These are phyloP conservation scores for Nakazawaea pomicola DNA, from an alignment of 805 yeast species.

Conservation along the genomic window DNA sequence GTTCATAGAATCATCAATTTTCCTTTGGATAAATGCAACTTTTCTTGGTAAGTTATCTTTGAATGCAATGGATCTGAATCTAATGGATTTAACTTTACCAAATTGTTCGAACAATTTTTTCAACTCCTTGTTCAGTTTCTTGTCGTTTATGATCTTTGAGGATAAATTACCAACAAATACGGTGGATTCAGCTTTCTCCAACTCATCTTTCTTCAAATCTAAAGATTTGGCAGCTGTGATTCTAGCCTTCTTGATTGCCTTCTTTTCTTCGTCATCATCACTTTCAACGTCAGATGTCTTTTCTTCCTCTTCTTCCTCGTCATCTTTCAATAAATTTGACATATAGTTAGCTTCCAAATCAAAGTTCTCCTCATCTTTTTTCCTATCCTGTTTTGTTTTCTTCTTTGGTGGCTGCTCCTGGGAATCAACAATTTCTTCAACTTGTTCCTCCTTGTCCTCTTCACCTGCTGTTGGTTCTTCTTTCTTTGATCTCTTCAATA, in stretches of 20 bases:
- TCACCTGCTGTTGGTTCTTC: constrained; percentile 23
- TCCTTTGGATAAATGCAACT: constrained; percentile 80
- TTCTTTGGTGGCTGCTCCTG: constrained; percentile 16
- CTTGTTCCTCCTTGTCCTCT: constrained; percentile 18
- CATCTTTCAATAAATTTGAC: constrained; percentile 40
- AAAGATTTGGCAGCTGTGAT: constrained; percentile 39
- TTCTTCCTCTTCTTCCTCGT: constrained; percentile 19
- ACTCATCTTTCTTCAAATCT: constrained; percentile 65
- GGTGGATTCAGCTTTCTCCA: constrained; percentile 78
- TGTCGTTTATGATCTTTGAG: constrained; percentile 56
- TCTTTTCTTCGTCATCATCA: constrained; percentile 20
- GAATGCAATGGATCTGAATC: constrained; percentile 91
- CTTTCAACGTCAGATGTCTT: constrained; percentile 17
- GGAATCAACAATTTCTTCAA: too few species aligned
- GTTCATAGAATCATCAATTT: constrained; percentile 71
- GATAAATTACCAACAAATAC: constrained; percentile 86
- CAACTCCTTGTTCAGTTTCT: constrained; percentile 55
- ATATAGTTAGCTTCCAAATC: constrained; percentile 54
- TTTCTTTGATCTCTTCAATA: constrained; percentile 16
- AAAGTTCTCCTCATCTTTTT: constrained; percentile 30
- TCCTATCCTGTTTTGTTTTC: constrained; percentile 17
- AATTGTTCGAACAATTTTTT: constrained; percentile 51
- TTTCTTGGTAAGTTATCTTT: constrained; percentile 86
- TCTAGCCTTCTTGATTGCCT: constrained; percentile 16
- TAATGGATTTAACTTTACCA: constrained; percentile 64